Evolutionary conservation across 306 rosid genomes (phyloP), one percentile per base, ranked within the genome.

Genomic region (Benincasa hispida): DNA sequence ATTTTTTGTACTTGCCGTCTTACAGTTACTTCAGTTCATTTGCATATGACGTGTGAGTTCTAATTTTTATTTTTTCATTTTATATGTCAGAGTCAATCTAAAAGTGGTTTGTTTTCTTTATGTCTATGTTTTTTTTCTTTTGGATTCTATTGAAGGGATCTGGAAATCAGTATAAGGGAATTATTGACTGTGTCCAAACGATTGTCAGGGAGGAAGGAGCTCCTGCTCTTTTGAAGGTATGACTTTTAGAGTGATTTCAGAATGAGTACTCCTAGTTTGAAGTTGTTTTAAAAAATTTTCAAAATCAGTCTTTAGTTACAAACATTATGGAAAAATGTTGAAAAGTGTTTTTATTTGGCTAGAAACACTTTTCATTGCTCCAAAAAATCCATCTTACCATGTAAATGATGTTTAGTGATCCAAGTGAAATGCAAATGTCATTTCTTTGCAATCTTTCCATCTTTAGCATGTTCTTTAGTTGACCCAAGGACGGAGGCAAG

Each of bases 191-290:
- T 80, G 97, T 93, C 84, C 96, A 90, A 89, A 90, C 97, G 62
- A 82, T 93, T 24, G 84, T 91, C 41, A 86, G 89, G 86, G 98
- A 93, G 87, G 97, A 93, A 84, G 97, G 98, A 61, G 88, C 96
- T 85, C 34, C 84, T 13, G 94, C 98, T 42, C 80, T 91, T 74
- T 54, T 90, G 84, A 93, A 90, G 97, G 97, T 93, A 85, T 50
- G 82, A n/a, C 30, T 66, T 57, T 72, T 61, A 45, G 70, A 32
- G 25, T 32, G 47, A 62, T 5, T 62, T 62, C 13, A 30, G 42
- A 18, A 61, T 30, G 11, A 59, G 22, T 32, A 10, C 61, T 56
- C 10, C 28, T 63, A 13, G n/a, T 63, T 63, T 32, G 14, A 65
- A 65, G 24, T 37, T 3, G 21, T 65, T 35, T n/a, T 1, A 10